Conservation (phyloP, 129 eudicot species). For the Tanacetum coccineum region DNA sequence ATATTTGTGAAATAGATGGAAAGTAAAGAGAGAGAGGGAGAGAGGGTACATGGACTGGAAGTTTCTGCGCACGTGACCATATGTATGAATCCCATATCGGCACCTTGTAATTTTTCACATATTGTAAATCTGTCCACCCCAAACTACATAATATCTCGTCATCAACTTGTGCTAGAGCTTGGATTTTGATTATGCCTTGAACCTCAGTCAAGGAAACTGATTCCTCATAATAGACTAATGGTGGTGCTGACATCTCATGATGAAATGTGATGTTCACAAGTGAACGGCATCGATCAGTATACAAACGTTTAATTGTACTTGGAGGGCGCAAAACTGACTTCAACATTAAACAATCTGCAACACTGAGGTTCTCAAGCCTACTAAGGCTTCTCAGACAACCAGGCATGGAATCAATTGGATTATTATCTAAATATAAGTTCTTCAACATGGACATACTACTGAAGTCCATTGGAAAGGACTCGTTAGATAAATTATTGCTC, state of each 20-base stretch:
- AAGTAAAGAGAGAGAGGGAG: not conserved
- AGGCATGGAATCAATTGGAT: slow-evolving; percentile 23
- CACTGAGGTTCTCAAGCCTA: not conserved
- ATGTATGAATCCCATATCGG: not conserved
- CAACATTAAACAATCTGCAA: not conserved
- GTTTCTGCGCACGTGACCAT: not conserved
- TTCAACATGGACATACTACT: too few species aligned
- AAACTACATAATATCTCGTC: not conserved
- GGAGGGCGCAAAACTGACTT: slow-evolving; percentile 13
- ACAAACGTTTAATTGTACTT: not conserved
- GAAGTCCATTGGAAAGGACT: slow-evolving; percentile 17
- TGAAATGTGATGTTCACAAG: not conserved
- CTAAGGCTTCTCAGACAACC: slow-evolving; percentile 9
- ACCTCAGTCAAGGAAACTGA: not conserved
- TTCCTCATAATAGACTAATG: too few species aligned
- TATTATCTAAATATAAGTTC: not conserved
- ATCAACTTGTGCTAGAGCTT: slow-evolving; percentile 5
- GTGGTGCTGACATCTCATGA: not conserved
- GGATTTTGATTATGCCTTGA: slow-evolving; percentile 3
- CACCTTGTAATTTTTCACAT: slow-evolving; percentile 1
- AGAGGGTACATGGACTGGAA: not conserved
- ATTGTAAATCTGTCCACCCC: slow-evolving; percentile 5
- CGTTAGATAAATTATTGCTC: slow-evolving; percentile 9
- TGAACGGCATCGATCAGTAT: accelerated
- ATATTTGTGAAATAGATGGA: not conserved